Evolutionary conservation across 306 rosid genomes (phyloP), one percentile per base, ranked within the genome.

Genomic region (Glycine soja): DNA sequence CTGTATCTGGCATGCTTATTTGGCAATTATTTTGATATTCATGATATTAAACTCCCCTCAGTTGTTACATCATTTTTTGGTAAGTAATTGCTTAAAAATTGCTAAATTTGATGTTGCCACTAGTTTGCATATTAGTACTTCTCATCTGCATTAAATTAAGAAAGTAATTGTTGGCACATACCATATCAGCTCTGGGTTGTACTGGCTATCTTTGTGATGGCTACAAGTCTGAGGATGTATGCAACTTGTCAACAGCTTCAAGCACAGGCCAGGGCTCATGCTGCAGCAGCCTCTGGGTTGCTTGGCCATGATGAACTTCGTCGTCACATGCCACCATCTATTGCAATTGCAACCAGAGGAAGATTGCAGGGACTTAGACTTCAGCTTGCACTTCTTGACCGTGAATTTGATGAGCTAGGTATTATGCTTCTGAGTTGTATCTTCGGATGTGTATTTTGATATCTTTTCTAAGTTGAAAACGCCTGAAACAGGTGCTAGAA

Each of bases 321-420:
- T 74, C 70, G 93, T 84, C 92, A 89, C 70, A 59, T 93, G 92
- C 98, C 98, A 48, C 90, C 94, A 30, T 93, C 98, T 15, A 90
- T 93, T 86, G 93, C 96, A 40, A 88, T 95, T 50, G 97, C 97
- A 78, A 90, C 95, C 18, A 80, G 97, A 85, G 97, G 97, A 72
- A 93, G 95, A 69, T 85, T 95, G 83, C 98, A 93, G 74, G 98
- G 97, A 73, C 91, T 95, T 46, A 93, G 99, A 85, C 98, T 93
- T 83, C 97, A 95, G 86, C 99, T 95, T 79, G 95, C 97, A 67
- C 92, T 95, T 70, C 97, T 95, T 82, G 99, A 95, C 78, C 91
- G 92, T 46, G 98, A 95, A 77, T 95, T 95, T 47, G 95, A 95
- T 82, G 98, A 93, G 77, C 86, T 93, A 70, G 98, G 97, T 93